Conservation (phyloP, 768 basidiomycete genomes). For the Megacollybia marginata region DNA sequence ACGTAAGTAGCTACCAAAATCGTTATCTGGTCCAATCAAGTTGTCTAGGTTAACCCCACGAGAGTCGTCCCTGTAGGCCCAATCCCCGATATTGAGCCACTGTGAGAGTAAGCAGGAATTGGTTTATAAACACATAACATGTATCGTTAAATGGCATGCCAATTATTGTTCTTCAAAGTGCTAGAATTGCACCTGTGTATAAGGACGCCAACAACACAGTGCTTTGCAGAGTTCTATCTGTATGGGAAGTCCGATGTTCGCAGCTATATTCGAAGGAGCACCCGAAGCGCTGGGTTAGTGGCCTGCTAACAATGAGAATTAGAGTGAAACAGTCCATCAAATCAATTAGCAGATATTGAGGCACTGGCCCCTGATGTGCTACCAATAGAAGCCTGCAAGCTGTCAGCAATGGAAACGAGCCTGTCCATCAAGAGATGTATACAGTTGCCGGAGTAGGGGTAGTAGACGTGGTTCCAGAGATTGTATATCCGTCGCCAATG, state of each 20-base stretch:
- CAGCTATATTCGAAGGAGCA: no score
- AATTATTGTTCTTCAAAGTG: no score
- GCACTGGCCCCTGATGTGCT: neutral
- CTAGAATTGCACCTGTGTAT: no score
- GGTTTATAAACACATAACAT: constrained; percentile 1
- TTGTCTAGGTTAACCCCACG: constrained; percentile 63
- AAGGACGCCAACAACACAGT: no score
- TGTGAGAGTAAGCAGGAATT: constrained; percentile 25
- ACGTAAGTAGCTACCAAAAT: constrained; percentile 21
- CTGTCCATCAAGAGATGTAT: no score
- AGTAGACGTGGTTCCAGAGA: constrained; percentile 19
- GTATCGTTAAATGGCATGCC: no score
- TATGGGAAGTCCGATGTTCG: no score
- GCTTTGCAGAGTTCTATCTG: no score
- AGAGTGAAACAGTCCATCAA: constrained; percentile 7
- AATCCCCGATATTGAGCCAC: constrained; percentile 54
- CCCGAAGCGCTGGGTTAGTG: no score
- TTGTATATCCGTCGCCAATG: constrained; percentile 39
- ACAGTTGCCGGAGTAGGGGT: constrained; percentile 7
- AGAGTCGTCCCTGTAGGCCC: constrained; percentile 76
- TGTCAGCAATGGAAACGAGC: no score
- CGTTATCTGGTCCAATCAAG: neutral
- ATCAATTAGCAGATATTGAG: neutral
- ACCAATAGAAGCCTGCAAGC: no score
- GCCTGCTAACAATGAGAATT: constrained; percentile 5